These are phyloP conservation scores for Chalciporus piperatus DNA, from an alignment of 768 basidiomycete genomes.

Conservation along the genomic window DNA sequence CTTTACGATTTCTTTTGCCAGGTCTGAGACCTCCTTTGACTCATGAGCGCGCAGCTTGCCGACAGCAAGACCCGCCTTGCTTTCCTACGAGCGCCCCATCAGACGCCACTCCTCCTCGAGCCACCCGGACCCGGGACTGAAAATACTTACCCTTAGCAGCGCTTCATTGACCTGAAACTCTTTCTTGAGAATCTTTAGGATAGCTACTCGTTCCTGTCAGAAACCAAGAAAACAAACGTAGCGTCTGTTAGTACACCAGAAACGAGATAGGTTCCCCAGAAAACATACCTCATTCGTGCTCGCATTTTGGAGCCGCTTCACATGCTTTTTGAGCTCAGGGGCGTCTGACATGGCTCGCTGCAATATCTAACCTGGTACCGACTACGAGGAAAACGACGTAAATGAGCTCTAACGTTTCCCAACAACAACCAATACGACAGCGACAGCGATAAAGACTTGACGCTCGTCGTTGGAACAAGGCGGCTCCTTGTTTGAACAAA, in stretches of 20 bases:
- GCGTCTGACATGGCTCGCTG: constrained; percentile 32
- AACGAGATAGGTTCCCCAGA: constrained; percentile 35
- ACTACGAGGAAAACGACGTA: constrained; percentile 10
- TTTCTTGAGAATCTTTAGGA: constrained; percentile 62
- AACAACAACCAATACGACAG: not conserved
- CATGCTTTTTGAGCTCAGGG: constrained; percentile 73
- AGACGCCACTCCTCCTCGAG: not conserved
- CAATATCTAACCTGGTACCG: constrained; percentile 21
- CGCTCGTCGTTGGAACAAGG: not conserved
- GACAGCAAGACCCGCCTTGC: constrained; percentile 88
- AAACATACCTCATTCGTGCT: constrained; percentile 54
- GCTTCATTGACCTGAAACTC: constrained; percentile 68
- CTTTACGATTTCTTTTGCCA: constrained; percentile 88
- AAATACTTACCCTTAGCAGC: constrained; percentile 64
- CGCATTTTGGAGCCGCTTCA: constrained; percentile 72
- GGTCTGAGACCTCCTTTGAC: constrained; percentile 68
- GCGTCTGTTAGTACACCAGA: constrained; percentile 25
- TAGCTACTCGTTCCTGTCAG: constrained; percentile 57
- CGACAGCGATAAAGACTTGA: not conserved
- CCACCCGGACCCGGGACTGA: constrained; percentile 9
- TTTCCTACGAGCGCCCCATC: constrained; percentile 55
- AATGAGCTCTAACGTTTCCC: not conserved
- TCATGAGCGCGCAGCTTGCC: constrained; percentile 81
- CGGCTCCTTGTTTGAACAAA: constrained; percentile 11
- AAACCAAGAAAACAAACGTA: not conserved